These are phyloP conservation scores for Scedosporium aurantiacum DNA, from an alignment of 2,329 filamentous ascomycete genomes.

Conservation along the genomic window DNA sequence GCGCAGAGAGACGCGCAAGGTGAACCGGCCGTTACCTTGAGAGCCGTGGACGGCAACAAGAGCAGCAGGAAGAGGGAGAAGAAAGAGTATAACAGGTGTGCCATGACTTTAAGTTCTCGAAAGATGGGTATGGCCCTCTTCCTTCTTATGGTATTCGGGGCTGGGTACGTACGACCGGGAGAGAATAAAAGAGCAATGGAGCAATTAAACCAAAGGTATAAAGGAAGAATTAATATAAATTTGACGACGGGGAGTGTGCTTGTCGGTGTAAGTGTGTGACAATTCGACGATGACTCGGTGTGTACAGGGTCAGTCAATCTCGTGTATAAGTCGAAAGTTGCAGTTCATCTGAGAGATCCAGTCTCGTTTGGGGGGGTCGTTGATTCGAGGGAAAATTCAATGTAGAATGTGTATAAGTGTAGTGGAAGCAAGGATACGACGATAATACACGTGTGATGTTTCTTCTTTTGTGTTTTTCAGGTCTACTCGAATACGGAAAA, in stretches of 20 bases:
- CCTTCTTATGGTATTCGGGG: too few species aligned
- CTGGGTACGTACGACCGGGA: too few species aligned
- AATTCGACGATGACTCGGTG: too few species aligned
- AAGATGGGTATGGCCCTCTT: too few species aligned
- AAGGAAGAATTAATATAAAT: too few species aligned
- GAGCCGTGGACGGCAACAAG: slow-evolving; percentile 15
- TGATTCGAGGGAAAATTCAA: background rate
- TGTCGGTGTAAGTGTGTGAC: too few species aligned
- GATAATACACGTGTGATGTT: background rate
- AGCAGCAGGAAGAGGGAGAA: slow-evolving; percentile 11
- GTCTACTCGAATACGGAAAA: background rate
- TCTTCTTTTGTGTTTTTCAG: background rate
- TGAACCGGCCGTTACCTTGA: slow-evolving; percentile 43
- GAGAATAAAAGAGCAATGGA: too few species aligned
- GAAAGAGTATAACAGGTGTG: too few species aligned
- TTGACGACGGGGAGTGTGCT: too few species aligned
- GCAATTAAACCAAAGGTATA: too few species aligned
- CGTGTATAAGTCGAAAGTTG: background rate
- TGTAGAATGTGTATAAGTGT: background rate
- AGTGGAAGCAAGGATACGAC: background rate
- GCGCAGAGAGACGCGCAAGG: slow-evolving; percentile 41
- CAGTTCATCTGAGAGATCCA: background rate
- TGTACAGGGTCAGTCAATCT: background rate
- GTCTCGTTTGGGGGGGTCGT: background rate
- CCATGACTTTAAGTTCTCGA: too few species aligned